Evolutionary conservation across 306 rosid species (phyloP).

Genomic region (Mucuna pruriens): DNA sequence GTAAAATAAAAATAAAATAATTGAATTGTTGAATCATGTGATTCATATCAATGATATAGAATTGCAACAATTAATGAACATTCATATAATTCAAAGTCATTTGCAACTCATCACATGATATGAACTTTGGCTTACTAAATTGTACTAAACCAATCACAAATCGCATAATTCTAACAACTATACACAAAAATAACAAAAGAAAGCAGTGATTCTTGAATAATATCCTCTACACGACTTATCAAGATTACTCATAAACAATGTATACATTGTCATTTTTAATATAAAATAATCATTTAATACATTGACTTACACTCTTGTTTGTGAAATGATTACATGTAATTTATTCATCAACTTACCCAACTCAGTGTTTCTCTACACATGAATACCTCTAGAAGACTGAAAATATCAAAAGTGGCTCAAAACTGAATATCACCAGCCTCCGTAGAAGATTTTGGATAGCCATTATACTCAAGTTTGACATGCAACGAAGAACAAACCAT

Average conservation of each 20-base stretch:
- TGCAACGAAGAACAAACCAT: slow-evolving; percentile 67
- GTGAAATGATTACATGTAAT: background rate
- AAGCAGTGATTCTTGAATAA: too few relatives aligned
- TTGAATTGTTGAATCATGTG: background rate
- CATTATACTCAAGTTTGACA: slow-evolving; percentile 69
- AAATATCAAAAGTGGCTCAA: slow-evolving; percentile 34
- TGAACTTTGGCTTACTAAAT: background rate
- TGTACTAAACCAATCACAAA: too few relatives aligned
- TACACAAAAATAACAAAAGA: too few relatives aligned
- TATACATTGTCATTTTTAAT: background rate
- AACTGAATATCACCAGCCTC: slow-evolving; percentile 54
- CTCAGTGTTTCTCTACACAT: background rate
- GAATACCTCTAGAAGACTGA: background rate
- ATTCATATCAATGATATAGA: background rate
- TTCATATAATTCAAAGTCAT: background rate
- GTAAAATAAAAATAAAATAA: background rate
- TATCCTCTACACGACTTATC: background rate
- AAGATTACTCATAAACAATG: background rate
- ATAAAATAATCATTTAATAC: background rate
- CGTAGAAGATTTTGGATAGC: slow-evolving; percentile 53
- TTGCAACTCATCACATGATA: background rate
- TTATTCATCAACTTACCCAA: background rate
- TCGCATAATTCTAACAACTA: too few relatives aligned
- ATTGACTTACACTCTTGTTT: background rate
- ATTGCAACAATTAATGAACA: background rate